Conservation (phyloP, 2,329 filamentous ascomycete genomes). For the Pseudocercospora crystallina region DNA sequence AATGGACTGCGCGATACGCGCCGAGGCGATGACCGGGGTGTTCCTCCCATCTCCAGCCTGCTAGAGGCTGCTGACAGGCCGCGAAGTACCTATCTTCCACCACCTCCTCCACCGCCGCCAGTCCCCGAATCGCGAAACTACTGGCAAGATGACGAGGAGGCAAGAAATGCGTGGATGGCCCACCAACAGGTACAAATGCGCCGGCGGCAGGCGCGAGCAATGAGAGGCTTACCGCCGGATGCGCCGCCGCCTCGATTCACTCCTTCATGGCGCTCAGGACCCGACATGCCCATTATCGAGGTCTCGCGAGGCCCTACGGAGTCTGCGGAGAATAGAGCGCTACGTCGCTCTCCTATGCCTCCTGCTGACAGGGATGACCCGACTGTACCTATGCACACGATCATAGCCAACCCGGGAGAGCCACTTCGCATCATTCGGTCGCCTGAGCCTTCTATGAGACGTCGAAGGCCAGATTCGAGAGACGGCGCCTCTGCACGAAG, state of each 20-base stretch:
- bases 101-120: conserved; percentile 18
- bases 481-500: conserved; percentile 10
- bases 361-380: conserved; percentile 5
- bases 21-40: conserved; percentile 23
- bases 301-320: background rate
- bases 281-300: background rate
- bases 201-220: conserved; percentile 1
- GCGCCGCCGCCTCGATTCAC: background rate
- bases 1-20: conserved; percentile 21
- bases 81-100: background rate
- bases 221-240: too few species aligned
- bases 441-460: conserved; percentile 15
- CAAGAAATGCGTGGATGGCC: conserved; percentile 6
- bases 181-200: conserved; percentile 1
- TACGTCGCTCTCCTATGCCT: conserved; percentile 11
- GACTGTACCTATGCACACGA: conserved; percentile 8
- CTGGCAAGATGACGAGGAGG: conserved; percentile 2
- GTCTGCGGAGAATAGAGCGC: conserved; percentile 1
- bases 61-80: conserved; percentile 30
- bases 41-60: conserved; percentile 32
- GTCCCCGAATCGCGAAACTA: conserved; percentile 30
- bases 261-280: background rate
- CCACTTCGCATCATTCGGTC: conserved; percentile 21
- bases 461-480: conserved; percentile 8
- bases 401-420: conserved; percentile 15